Conservation (phyloP, 192 early-diverging fungal genomes). For the Tieghemiomyces parasiticus region DNA sequence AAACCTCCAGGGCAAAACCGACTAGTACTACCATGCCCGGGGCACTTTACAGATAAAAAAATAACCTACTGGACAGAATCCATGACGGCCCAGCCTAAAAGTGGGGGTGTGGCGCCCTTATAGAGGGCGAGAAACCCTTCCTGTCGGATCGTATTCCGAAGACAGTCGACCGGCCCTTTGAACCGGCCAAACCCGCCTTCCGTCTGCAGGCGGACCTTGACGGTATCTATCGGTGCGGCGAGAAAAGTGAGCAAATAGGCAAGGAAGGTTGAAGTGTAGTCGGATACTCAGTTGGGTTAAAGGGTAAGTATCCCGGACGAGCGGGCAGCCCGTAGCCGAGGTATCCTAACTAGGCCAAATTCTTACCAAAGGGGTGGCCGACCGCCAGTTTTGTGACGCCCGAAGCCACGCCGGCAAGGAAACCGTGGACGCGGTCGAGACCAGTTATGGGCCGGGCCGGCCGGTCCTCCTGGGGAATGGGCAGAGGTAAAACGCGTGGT, state of each 20-base stretch:
- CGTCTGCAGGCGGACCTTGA: conserved; percentile 69
- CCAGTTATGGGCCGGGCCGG: conserved; percentile 13
- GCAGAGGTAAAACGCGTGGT: too few relatives aligned
- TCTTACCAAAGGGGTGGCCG: conserved; percentile 61
- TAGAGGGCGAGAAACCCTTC: conserved; percentile 70
- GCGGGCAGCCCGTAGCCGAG: too few relatives aligned
- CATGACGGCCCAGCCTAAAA: conserved; percentile 86
- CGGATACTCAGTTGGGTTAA: too few relatives aligned
- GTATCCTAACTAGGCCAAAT: too few relatives aligned
- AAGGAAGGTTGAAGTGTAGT: too few relatives aligned
- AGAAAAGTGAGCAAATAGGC: too few relatives aligned
- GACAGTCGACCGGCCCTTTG: conserved; percentile 53
- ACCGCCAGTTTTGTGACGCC: conserved; percentile 65
- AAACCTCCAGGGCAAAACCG: too few relatives aligned
- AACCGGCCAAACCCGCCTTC: conserved; percentile 51
- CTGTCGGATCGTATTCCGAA: conserved; percentile 42
- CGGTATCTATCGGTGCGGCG: conserved; percentile 31
- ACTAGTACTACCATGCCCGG: too few relatives aligned
- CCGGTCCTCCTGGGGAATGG: not conserved
- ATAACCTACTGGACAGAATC: conserved; percentile 32
- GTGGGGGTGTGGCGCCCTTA: conserved; percentile 83
- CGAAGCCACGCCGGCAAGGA: conserved; percentile 52
- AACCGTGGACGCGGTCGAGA: conserved; percentile 42
- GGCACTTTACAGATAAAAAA: too few relatives aligned
- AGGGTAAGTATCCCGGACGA: too few relatives aligned